Evolutionary conservation across 331 rosid genomes (phyloP).

Genomic region (Prunus yedoensis): DNA sequence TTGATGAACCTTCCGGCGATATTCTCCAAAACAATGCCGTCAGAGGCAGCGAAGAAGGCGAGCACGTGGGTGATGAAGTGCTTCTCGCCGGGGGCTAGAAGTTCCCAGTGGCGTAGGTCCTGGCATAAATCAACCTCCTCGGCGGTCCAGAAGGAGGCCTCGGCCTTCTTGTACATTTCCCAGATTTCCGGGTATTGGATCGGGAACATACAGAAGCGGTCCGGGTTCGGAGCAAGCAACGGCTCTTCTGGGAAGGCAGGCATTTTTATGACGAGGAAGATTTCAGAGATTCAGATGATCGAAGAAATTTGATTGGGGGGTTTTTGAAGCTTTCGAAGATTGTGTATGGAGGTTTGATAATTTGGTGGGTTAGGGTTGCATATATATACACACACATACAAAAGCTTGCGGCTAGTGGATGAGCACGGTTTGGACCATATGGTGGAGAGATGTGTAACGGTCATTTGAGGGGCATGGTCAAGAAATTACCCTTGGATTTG

Average conservation of each 20-base stretch:
- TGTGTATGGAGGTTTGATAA: background rate
- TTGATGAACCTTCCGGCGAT: constrained; percentile 62
- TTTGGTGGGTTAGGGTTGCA: background rate
- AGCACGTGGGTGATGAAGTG: constrained; percentile 61
- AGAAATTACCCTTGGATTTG: background rate
- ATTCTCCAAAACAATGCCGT: constrained; percentile 63
- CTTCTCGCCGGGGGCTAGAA: constrained; percentile 44
- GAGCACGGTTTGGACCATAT: background rate
- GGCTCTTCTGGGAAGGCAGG: constrained; percentile 62
- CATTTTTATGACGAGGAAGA: constrained; percentile 18
- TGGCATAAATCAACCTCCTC: constrained; percentile 67
- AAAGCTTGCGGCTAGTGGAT: background rate
- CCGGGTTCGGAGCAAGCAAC: constrained; percentile 46
- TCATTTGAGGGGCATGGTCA: background rate
- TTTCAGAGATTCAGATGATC: background rate
- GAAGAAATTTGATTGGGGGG: too few species aligned
- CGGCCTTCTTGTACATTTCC: constrained; percentile 76
- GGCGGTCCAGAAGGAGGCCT: constrained; percentile 66
- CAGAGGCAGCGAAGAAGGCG: constrained; percentile 73
- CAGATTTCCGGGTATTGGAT: constrained; percentile 63
- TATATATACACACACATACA: constrained; percentile 8
- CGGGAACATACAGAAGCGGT: constrained; percentile 68
- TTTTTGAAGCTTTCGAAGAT: background rate
- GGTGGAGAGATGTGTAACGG: background rate
- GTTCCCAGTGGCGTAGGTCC: constrained; percentile 51